Conservation (phyloP, 163 green algal species). For the Picocystis sp. region DNA sequence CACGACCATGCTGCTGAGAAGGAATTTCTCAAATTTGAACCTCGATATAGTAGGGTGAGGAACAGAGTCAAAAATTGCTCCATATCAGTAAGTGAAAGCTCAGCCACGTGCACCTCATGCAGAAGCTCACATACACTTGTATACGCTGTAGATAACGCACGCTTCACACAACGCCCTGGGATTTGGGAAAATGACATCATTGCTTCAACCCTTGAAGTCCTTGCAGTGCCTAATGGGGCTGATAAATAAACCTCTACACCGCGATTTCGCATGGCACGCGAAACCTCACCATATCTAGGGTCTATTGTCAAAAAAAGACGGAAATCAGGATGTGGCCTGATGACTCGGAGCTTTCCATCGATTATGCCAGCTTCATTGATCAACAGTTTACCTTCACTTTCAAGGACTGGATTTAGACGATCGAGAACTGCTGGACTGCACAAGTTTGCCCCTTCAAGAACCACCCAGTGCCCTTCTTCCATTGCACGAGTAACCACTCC, state of each 20-base stretch:
- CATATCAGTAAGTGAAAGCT: too few species aligned
- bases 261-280: conserved; percentile 90
- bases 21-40: too few species aligned
- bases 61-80: too few species aligned
- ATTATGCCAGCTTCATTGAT: conserved; percentile 74
- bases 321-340: conserved; percentile 77
- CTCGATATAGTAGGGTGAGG: too few species aligned
- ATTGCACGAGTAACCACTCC: conserved; percentile 68
- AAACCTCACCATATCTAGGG: conserved; percentile 78
- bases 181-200: too few species aligned
- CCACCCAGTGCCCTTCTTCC: conserved; percentile 74
- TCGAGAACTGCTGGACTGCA: conserved; percentile 93
- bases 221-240: too few species aligned
- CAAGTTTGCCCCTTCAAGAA: conserved; percentile 94
- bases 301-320: conserved; percentile 81
- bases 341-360: conserved; percentile 22
- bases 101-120: too few species aligned
- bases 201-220: too few species aligned
- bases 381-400: conserved; percentile 66
- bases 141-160: too few species aligned
- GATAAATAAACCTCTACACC: conserved; percentile 71
- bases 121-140: too few species aligned
- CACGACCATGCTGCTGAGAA: too few species aligned
- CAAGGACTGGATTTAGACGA: conserved; percentile 90
- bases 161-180: too few species aligned